These are phyloP conservation scores for Salix caprea DNA, from an alignment of 345 rosid species.

Conservation along the genomic window DNA sequence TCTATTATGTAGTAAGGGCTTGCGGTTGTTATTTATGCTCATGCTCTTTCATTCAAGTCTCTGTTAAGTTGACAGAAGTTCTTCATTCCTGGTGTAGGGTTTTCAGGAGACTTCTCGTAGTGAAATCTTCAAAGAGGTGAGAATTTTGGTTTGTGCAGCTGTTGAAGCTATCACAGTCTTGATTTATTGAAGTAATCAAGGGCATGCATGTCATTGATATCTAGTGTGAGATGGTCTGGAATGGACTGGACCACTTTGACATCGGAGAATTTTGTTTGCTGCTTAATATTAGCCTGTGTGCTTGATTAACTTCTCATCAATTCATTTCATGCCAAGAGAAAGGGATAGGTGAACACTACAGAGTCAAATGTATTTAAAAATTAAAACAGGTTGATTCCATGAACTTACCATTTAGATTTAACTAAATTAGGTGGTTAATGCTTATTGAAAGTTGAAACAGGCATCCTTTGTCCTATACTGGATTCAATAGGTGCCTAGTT, in stretches of 20 bases:
- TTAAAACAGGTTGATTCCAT: not conserved
- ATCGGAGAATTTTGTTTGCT: not conserved
- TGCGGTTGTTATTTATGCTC: not conserved
- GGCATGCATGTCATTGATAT: not conserved
- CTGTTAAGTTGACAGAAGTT: constrained; percentile 1
- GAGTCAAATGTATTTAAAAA: not conserved
- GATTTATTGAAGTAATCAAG: not conserved
- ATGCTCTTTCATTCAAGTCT: not conserved
- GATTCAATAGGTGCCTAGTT: not conserved
- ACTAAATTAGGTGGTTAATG: not conserved
- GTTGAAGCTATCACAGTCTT: not conserved
- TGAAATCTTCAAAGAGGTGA: constrained; percentile 77
- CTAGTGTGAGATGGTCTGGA: not conserved
- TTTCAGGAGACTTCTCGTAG: constrained; percentile 63
- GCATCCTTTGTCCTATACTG: not conserved
- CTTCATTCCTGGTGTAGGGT: constrained; percentile 44
- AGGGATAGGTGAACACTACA: not conserved
- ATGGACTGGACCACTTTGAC: not conserved
- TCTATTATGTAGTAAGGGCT: not conserved
- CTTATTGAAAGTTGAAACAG: not conserved
- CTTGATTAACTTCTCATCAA: not conserved
- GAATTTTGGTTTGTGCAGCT: constrained; percentile 7
- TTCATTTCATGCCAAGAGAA: not conserved
- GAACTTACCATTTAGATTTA: not conserved
- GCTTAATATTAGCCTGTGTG: not conserved